Base-by-base conservation (phyloP, 257 asterid species). In the Solanum dulcamara region DNA sequence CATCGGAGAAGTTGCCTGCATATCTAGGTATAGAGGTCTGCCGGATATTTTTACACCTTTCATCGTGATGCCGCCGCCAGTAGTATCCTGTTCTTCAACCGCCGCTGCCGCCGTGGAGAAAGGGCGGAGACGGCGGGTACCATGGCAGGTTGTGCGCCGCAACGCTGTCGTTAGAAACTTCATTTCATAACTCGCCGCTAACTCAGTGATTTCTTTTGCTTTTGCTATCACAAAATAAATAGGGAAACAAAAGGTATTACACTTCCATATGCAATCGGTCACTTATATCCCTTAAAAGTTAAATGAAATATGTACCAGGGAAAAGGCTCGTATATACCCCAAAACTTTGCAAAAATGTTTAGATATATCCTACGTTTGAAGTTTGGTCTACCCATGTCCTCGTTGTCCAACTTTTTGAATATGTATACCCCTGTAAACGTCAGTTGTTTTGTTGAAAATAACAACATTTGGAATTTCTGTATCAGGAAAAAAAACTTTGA, bases 1-100 rank as follows among this genome's bases (percentile, higher is more conserved):
- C 67, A 97, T 94, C 2, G 99, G 99, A 4, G 99, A 94, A 1
- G 98, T 97, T 8, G 99, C 98, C 84, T 97, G 99, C 98, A 97
- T 87, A 83, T 97, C 99, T 57, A 97, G 98, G 88, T 97, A 97
- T 26, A 97, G 93, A 5, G 99, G 99, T 10, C 99, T 88, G 4
- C 99, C 99, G 42, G 98, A 86, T 75, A 97, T 97, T 90, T 92
- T 94, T 3, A 97, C 99, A 7, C 98, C 98, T 89, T 97, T 97
- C 92, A 94, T 90, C 20, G 91, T 84, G 22, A 97, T 86, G 7
- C 96, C 98, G 26, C n/a, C n/a, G n/a, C n/a, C n/a, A n/a, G 81
- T 70, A 0, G 93, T 17, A 12, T 85, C 94, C 44, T 92, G 94
- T 51, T 91, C 95, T 20, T 85, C 89, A 4, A 85, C 88, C 9